Base-by-base conservation (phyloP, 2,329 filamentous ascomycete species). In the Pleoardoris graminearum region DNA sequence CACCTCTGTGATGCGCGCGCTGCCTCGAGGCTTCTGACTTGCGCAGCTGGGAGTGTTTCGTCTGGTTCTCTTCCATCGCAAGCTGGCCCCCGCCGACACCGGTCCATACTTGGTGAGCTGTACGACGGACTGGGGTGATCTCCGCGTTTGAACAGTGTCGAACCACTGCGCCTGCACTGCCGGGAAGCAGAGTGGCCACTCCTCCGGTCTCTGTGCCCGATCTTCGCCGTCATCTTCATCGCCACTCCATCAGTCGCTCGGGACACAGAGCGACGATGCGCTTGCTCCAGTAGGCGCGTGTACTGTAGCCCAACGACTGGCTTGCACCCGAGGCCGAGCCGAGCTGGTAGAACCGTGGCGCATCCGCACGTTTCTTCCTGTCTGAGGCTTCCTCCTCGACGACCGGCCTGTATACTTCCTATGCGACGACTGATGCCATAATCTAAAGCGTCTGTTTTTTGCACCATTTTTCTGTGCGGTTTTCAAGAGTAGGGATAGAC, bases 401-500 rank as follows among this genome's bases (percentile, higher is more conserved):
- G 58, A 47, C 54, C 58, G 61, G 58, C 67, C 55, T 60, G 60
- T 65, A 59, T 60, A 58, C 54, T 64, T 58, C 54, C 57, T n/a
- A 71, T 71, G 68, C 68, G 59, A 67, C 68, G 60, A 63, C 66
- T 63, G 64, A 71, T 71, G 67, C 62, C 59, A 63, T 69, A 69
- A 62, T 62, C 65, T 67, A 64, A 63, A 49, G 51, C 60, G 59
- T 66, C 63, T 68, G 57, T 65, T 62, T 60, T 60, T 66, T 71
- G 63, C 64, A 63, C 62, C 50, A 64, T 38, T 69, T 17, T 46
- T 70, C 62, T 67, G 60, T 62, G 62, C 62, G 55, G 59, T 59
- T 60, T 55, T 62, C 64, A 71, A 71, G 69, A 73, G 60, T 74
- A 73, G 71, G 71, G 71, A 73, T 74, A 74, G 71, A 74, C 59